A percentile compares a stretch with the other conserved stretches of the same genome.
Conservation (phyloP, 331 rosid genomes). For the Stylosanthes scabra region DNA sequence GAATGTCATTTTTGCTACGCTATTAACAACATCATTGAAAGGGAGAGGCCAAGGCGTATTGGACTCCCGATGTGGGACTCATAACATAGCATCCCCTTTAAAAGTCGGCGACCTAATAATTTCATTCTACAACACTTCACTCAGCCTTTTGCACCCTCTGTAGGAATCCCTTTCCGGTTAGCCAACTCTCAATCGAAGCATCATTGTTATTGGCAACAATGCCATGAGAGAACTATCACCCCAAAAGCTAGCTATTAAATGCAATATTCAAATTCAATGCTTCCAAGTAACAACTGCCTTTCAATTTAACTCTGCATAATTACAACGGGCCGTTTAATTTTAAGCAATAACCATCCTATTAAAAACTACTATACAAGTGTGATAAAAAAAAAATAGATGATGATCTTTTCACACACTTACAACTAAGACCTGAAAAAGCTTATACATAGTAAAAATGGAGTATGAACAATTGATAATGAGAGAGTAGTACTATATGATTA, state of each 20-base stretch:
- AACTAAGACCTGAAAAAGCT: constrained; percentile 15
- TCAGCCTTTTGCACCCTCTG: too few species aligned
- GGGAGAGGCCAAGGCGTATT: too few species aligned
- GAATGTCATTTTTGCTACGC: neutral
- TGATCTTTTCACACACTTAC: neutral
- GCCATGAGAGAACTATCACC: too few species aligned
- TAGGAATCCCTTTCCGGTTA: too few species aligned
- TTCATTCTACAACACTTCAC: too few species aligned
- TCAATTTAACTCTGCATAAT: neutral
- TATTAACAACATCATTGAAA: too few species aligned
- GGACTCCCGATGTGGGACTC: too few species aligned
- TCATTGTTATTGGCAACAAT: too few species aligned
- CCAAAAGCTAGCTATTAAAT: too few species aligned
- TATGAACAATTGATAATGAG: constrained; percentile 19
- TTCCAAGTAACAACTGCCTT: neutral
- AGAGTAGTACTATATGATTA: constrained; percentile 3
- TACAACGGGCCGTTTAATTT: neutral
- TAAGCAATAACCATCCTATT: neutral
- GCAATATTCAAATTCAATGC: neutral
- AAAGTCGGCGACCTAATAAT: too few species aligned
- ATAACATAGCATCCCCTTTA: too few species aligned
- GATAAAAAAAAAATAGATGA: neutral
- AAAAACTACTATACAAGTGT: constrained; percentile 18
- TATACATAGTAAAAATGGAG: constrained; percentile 29
- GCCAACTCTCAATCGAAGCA: too few species aligned